Percentiles rank a stretch among this genome's conserved stretches.
phyloP scores from a whole-genome alignment of 2,329 filamentous ascomycete species.

The Epichloe bromicola region DNA sequence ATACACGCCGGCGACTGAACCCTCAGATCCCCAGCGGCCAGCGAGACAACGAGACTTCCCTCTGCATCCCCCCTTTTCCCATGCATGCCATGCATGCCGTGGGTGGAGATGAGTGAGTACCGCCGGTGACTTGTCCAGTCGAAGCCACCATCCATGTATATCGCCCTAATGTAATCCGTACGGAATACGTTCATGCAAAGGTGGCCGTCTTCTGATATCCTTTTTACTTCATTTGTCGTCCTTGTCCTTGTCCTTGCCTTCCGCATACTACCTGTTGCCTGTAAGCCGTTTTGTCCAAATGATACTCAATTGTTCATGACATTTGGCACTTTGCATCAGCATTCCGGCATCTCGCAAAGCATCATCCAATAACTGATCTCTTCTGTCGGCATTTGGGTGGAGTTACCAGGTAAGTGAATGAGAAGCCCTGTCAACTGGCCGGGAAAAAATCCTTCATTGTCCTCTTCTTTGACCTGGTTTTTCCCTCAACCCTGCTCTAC shows the following conservation, averaged over 20 bases:
- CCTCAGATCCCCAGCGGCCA: constrained; percentile 2
- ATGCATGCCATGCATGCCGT: neutral
- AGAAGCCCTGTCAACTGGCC: neutral
- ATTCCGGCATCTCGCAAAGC: neutral
- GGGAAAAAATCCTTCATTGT: neutral
- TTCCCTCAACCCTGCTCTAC: neutral
- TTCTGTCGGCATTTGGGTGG: neutral
- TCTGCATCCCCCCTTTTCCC: no score
- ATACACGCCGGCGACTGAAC: neutral
- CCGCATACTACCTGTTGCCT: neutral
- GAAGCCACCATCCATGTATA: constrained; percentile 20
- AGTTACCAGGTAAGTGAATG: neutral
- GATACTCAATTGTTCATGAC: neutral
- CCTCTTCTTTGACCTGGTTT: neutral
- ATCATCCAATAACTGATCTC: neutral
- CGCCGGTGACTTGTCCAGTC: constrained; percentile 5
- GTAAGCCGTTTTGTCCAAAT: neutral
- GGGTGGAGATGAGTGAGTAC: constrained; percentile 4
- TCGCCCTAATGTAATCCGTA: constrained; percentile 18
- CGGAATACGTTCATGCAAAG: neutral
- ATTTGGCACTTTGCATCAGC: neutral
- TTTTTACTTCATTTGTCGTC: neutral
- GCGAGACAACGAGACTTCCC: no score
- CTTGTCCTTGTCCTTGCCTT: neutral
- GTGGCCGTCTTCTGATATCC: neutral